Percentiles rank a stretch among this genome's conserved stretches.
phyloP scores from a whole-genome alignment of 495 filamentous ascomycete genomes.

The Choiromyces venosus region DNA sequence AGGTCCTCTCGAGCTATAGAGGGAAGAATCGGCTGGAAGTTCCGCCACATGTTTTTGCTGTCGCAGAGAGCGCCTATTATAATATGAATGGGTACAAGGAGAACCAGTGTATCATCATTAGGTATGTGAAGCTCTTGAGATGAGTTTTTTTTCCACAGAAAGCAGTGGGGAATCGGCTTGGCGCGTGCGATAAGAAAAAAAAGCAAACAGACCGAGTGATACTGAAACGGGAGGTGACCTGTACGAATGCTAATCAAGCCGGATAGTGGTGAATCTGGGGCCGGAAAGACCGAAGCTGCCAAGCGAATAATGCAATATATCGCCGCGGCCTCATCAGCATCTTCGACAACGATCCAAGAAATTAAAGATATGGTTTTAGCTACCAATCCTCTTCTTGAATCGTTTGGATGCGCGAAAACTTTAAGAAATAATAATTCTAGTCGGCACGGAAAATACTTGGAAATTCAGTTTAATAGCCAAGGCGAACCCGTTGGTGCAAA shows the following conservation, averaged over 20 bases:
- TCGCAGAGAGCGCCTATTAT: constrained; percentile 94
- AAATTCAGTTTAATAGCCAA: constrained; percentile 90
- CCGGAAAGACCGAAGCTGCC: constrained; percentile 98
- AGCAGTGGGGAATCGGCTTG: not conserved
- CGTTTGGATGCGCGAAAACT: constrained; percentile 97
- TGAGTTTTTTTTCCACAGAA: not conserved
- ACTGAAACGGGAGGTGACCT: not conserved
- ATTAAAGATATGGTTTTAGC: constrained; percentile 99
- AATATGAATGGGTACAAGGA: constrained; percentile 99
- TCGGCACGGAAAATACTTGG: constrained; percentile 95
- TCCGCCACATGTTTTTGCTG: constrained; percentile 94
- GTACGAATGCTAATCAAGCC: constrained; percentile 8
- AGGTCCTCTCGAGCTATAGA: constrained; percentile 80
- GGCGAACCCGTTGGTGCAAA: constrained; percentile 94
- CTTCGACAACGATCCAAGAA: constrained; percentile 85
- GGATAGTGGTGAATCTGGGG: constrained; percentile 76
- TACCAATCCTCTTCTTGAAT: constrained; percentile 94
- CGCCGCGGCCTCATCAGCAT: constrained; percentile 87
- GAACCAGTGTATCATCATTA: constrained; percentile 99
- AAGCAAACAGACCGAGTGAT: not conserved
- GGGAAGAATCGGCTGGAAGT: constrained; percentile 96
- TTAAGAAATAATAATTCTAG: constrained; percentile 98
- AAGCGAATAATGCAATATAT: constrained; percentile 99
- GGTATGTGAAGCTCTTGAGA: constrained; percentile 39
- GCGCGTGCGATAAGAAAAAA: not conserved